Conservation (phyloP, 2,329 filamentous ascomycete species). For the Ophiostoma fasciatum region DNA sequence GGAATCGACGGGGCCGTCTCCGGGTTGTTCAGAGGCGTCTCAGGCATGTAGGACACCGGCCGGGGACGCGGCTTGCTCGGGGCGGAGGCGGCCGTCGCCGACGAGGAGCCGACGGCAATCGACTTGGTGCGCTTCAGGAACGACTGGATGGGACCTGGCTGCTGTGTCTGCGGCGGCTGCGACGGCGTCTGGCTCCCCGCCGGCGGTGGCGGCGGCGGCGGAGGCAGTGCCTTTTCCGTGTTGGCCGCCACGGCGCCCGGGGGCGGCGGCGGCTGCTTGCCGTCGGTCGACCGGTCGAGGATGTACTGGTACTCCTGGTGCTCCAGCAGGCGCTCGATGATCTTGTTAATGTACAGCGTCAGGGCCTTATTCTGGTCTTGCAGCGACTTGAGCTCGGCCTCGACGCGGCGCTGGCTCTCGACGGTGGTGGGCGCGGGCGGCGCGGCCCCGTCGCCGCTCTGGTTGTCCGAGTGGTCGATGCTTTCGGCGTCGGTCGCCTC, state of each 20-base stretch:
- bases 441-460: neutral
- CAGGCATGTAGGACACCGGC: slow-evolving; percentile 43
- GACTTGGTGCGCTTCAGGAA: slow-evolving; percentile 48
- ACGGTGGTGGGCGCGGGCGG: neutral
- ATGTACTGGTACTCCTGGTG: slow-evolving; percentile 94
- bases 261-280: slow-evolving; percentile 30
- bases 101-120: slow-evolving; percentile 31
- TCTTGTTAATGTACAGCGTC: slow-evolving; percentile 97
- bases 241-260: slow-evolving; percentile 30
- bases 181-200: too few species aligned
- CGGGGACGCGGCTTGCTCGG: slow-evolving; percentile 29
- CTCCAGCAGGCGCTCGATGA: slow-evolving; percentile 86
- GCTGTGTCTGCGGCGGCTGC: slow-evolving; percentile 44
- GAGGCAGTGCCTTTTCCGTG: slow-evolving; percentile 72
- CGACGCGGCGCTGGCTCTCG: slow-evolving; percentile 51
- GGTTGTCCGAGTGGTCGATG: slow-evolving; percentile 1
- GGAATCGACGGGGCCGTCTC: slow-evolving; percentile 65
- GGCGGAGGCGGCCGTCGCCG: slow-evolving; percentile 2
- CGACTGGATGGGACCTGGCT: slow-evolving; percentile 35
- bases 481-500: slow-evolving; percentile 29
- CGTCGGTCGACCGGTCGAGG: slow-evolving; percentile 61
- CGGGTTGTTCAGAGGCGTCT: slow-evolving; percentile 40
- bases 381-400: slow-evolving; percentile 61
- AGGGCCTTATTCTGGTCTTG: slow-evolving; percentile 96
- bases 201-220: slow-evolving; percentile 41